phyloP scores from a whole-genome alignment of 2,329 filamentous ascomycete species.

The Epichloe brachyelytri region DNA sequence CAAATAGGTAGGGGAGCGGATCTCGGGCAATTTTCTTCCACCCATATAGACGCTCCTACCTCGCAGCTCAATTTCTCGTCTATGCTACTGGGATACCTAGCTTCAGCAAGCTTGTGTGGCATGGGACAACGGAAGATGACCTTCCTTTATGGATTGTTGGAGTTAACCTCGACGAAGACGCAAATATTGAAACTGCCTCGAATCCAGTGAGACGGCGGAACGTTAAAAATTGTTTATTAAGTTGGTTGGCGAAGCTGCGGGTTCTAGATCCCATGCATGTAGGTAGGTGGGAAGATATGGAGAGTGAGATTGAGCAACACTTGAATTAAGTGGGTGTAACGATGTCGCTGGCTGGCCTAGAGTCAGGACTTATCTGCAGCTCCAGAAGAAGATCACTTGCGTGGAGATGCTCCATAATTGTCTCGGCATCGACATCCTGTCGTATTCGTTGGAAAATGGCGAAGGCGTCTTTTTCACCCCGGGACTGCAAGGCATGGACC shows the following conservation, averaged over 20 bases:
- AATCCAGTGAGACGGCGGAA: no score
- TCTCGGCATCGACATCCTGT: background rate
- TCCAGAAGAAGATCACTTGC: conserved; percentile 1
- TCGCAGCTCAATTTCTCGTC: conserved; percentile 22
- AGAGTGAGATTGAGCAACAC: no score
- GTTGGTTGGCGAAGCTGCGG: no score
- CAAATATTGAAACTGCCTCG: no score
- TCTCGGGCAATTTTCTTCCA: conserved; percentile 17
- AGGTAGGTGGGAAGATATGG: no score
- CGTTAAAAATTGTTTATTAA: no score
- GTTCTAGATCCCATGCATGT: no score
- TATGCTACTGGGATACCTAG: conserved; percentile 12
- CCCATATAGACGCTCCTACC: conserved; percentile 19
- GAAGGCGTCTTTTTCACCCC: background rate
- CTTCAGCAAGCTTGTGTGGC: conserved; percentile 8
- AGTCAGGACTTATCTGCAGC: background rate
- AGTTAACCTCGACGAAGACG: no score
- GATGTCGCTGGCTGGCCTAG: background rate
- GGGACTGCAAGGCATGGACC: background rate
- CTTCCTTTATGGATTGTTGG: no score
- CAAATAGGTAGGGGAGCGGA: conserved; percentile 12
- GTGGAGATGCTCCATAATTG: background rate
- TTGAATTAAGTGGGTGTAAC: no score
- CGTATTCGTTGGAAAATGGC: background rate
- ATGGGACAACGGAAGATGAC: no score